These are phyloP conservation scores for Phytopythium helicoides DNA, from an alignment of 352 stramenopile species.

Conservation along the genomic window DNA sequence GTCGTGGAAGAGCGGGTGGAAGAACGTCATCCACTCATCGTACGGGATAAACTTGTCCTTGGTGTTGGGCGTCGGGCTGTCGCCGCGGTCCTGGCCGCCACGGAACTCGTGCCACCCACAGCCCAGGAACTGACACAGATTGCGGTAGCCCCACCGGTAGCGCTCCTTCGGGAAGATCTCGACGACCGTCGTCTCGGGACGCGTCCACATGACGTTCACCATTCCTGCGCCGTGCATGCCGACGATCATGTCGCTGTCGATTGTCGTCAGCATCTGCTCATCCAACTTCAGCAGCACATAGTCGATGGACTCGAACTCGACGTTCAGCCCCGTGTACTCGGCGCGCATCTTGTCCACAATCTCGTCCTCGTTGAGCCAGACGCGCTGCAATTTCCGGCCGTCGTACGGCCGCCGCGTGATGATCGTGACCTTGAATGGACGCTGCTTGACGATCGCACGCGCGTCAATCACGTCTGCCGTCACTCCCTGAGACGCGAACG, in stretches of 20 bases:
- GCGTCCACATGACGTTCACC: conserved; percentile 68
- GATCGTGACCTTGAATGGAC: conserved; percentile 33
- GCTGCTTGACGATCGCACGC: background rate
- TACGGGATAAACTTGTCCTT: conserved; percentile 55
- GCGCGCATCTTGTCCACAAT: conserved; percentile 37
- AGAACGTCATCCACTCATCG: conserved; percentile 55
- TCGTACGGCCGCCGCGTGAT: conserved; percentile 51
- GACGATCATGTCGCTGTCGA: conserved; percentile 71
- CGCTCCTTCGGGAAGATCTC: conserved; percentile 70
- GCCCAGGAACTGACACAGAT: conserved; percentile 71
- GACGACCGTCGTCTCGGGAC: conserved; percentile 44
- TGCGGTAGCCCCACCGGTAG: conserved; percentile 69
- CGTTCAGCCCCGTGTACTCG: conserved; percentile 26
- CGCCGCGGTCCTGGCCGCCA: conserved; percentile 31
- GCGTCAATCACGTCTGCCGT: conserved; percentile 4
- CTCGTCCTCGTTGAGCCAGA: conserved; percentile 71
- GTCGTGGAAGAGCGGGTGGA: conserved; percentile 43
- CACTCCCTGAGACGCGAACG: conserved; percentile 19
- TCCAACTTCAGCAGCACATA: conserved; percentile 53
- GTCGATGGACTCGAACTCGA: conserved; percentile 52
- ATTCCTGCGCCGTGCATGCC: conserved; percentile 82
- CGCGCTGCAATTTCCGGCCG: conserved; percentile 46
- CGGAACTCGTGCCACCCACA: conserved; percentile 65
- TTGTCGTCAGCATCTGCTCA: conserved; percentile 62
- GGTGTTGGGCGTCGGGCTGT: conserved; percentile 32